These are phyloP conservation scores for Nicotiana attenuata DNA, from an alignment of 257 asterid genomes.

Conservation along the genomic window DNA sequence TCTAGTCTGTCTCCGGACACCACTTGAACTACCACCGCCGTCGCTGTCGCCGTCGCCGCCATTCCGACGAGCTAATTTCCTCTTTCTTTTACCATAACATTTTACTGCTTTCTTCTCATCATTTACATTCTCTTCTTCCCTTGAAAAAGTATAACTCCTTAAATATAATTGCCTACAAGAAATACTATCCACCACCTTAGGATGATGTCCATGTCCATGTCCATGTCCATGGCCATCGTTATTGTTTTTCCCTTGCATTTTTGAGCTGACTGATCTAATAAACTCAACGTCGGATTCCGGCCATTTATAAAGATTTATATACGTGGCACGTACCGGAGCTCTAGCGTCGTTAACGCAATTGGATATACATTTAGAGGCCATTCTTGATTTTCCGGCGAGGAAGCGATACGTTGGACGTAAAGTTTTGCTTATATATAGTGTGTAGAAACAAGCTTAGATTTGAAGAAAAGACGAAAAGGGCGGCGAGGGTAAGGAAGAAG, in stretches of 20 bases:
- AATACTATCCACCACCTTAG: slow-evolving; percentile 68
- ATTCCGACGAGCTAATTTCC: not conserved
- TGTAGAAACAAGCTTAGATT: not conserved
- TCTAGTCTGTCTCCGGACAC: slow-evolving; percentile 11
- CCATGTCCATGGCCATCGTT: not conserved
- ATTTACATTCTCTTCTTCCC: slow-evolving; percentile 43
- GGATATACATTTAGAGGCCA: slow-evolving; percentile 50
- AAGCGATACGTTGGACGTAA: not conserved
- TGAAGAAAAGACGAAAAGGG: not conserved
- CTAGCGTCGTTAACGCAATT: slow-evolving; percentile 43
- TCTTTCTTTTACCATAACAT: slow-evolving; percentile 27
- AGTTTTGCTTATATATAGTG: not conserved
- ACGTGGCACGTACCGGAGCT: slow-evolving; percentile 57
- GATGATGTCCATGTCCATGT: slow-evolving; percentile 21
- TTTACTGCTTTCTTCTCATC: slow-evolving; percentile 30
- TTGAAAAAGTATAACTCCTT: slow-evolving; percentile 83
- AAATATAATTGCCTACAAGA: slow-evolving; percentile 79
- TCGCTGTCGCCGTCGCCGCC: not conserved
- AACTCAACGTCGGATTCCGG: slow-evolving; percentile 86
- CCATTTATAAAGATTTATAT: slow-evolving; percentile 76
- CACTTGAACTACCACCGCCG: not conserved
- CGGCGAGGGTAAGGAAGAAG: not conserved
- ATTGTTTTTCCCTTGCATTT: slow-evolving; percentile 12
- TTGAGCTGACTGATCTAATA: slow-evolving; percentile 50
- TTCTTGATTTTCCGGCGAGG: not conserved